Conservation (phyloP, 257 asterid species). For the Avicennia marina region DNA sequence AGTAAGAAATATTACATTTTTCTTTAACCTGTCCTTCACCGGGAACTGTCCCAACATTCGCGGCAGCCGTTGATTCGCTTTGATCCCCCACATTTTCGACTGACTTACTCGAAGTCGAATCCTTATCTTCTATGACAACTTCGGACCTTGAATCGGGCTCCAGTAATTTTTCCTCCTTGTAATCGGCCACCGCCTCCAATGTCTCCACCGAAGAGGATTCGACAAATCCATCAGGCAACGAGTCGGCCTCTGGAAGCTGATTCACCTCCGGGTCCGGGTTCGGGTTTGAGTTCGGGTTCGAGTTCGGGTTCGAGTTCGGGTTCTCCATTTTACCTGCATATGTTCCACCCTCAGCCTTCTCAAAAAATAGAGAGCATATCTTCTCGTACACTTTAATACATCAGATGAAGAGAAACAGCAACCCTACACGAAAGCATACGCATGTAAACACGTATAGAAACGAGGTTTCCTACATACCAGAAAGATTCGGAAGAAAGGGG, state of each 20-base stretch:
- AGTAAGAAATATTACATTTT: conserved; percentile 22
- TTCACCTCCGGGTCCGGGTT: conserved; percentile 39
- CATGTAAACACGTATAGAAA: not conserved
- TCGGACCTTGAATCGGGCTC: conserved; percentile 45
- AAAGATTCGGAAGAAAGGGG: conserved; percentile 18
- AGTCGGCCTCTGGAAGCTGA: conserved; percentile 86
- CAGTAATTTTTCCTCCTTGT: conserved; percentile 65
- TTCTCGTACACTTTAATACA: not conserved
- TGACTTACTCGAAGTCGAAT: conserved; percentile 13
- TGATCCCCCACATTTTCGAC: conserved; percentile 25
- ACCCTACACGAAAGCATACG: no score
- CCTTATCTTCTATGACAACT: conserved; percentile 36
- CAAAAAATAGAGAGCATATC: not conserved
- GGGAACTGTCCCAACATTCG: conserved; percentile 20
- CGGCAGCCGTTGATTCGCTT: conserved; percentile 18
- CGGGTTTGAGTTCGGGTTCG: conserved; percentile 21
- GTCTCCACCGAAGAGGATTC: conserved; percentile 48
- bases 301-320: conserved; percentile 19
- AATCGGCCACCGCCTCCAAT: conserved; percentile 40
- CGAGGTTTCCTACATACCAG: conserved; percentile 16
- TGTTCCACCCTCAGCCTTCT: conserved; percentile 15
- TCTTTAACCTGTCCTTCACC: conserved; percentile 20
- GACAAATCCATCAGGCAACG: conserved; percentile 94
- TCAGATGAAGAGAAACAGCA: not conserved
- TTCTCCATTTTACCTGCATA: conserved; percentile 60